Conservation (phyloP, 208 protist species). For the Crithidia thermophila region DNA sequence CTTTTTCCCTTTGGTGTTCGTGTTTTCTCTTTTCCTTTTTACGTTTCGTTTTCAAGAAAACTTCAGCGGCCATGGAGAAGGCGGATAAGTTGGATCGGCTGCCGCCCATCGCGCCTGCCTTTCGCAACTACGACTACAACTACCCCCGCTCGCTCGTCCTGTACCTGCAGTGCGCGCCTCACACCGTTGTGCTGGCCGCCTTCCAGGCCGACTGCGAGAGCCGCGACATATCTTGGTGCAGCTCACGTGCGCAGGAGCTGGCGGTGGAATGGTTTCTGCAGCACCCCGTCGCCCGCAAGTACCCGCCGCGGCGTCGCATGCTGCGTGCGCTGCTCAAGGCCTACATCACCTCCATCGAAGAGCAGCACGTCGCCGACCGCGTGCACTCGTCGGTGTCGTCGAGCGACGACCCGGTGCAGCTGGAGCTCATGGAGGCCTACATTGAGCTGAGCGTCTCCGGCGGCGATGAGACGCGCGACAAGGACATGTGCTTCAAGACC, state of each 20-base stretch:
- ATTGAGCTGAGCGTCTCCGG: slow-evolving; percentile 42
- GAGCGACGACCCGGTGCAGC: slow-evolving; percentile 44
- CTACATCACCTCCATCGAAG: slow-evolving; percentile 68
- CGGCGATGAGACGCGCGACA: slow-evolving; percentile 13
- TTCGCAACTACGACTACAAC: slow-evolving; percentile 12
- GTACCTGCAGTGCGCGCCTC: slow-evolving; percentile 69
- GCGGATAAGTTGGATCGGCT: slow-evolving; percentile 10
- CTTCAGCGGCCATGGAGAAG: background rate
- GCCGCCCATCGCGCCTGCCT: slow-evolving; percentile 4
- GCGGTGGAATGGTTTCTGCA: slow-evolving; percentile 57
- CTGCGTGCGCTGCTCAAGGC: slow-evolving; percentile 63
- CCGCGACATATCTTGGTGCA: slow-evolving; percentile 60
- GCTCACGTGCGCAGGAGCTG: slow-evolving; percentile 44
- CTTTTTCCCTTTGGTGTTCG: background rate
- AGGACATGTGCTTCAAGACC: slow-evolving; percentile 67
- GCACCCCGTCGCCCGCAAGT: slow-evolving; percentile 55
- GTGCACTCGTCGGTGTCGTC: background rate
- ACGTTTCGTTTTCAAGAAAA: background rate
- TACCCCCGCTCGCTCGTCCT: slow-evolving; percentile 64
- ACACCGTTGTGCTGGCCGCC: slow-evolving; percentile 53
- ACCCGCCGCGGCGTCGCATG: slow-evolving; percentile 56
- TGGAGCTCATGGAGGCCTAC: slow-evolving; percentile 66
- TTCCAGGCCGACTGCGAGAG: slow-evolving; percentile 65
- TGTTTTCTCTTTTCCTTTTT: background rate
- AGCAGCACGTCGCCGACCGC: slow-evolving; percentile 24